phyloP scores from a whole-genome alignment of 305 asterid genomes.

The Rubia tinctorum region DNA sequence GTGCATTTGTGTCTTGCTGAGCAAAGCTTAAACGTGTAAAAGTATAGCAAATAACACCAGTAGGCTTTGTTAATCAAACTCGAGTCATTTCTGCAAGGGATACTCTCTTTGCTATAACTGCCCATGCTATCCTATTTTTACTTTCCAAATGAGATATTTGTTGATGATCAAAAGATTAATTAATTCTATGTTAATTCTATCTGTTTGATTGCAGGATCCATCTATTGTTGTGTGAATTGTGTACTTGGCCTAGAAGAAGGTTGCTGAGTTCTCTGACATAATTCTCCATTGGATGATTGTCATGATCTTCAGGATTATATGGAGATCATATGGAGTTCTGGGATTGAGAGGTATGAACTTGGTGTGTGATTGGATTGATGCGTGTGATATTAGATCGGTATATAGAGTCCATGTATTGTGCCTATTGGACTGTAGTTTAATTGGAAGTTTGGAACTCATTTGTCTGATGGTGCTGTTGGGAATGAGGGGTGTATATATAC shows the following conservation, averaged over 20 bases:
- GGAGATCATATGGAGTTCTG: too few relatives aligned
- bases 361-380: constrained; percentile 15
- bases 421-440: constrained; percentile 16
- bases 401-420: constrained; percentile 11
- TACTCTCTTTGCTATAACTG: not conserved
- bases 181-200: not conserved
- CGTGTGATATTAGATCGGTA: constrained; percentile 15
- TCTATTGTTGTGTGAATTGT: constrained; percentile 27
- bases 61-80: not conserved
- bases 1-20: not conserved
- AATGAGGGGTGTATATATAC: not conserved
- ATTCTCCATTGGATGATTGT: constrained; percentile 10
- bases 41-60: not conserved
- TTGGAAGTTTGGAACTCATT: not conserved
- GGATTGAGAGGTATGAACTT: constrained; percentile 10
- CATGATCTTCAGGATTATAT: constrained; percentile 16
- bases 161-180: not conserved
- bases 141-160: not conserved
- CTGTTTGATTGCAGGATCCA: constrained; percentile 33
- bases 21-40: not conserved
- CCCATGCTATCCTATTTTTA: not conserved
- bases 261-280: constrained; percentile 10
- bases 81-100: not conserved
- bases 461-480: not conserved
- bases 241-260: constrained; percentile 13